Evolutionary conservation across 1,284 basidiomycete species (phyloP).

Genomic region (Inonotus hispidus): DNA sequence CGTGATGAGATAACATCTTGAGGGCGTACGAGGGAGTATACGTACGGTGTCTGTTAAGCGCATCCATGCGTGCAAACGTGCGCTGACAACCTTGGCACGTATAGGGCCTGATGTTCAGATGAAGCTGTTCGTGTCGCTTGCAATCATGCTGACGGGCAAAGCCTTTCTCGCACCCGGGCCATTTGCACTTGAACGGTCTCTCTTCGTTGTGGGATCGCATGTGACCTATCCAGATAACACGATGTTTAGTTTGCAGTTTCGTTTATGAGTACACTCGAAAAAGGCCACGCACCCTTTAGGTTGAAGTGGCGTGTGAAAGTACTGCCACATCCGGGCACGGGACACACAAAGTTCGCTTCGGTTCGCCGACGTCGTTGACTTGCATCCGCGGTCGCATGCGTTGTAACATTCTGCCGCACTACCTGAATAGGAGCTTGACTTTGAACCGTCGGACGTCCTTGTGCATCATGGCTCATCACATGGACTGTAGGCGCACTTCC

Average conservation of each 20-base stretch:
- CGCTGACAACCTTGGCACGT: slow-evolving; percentile 74
- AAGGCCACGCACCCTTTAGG: slow-evolving; percentile 56
- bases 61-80: slow-evolving; percentile 76
- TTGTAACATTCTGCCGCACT: slow-evolving; percentile 61
- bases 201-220: slow-evolving; percentile 81
- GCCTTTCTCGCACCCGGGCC: slow-evolving; percentile 79
- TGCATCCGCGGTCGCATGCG: slow-evolving; percentile 66
- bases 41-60: slow-evolving; percentile 71
- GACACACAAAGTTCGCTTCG: slow-evolving; percentile 69
- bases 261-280: background rate
- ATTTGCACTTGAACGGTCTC: slow-evolving; percentile 79
- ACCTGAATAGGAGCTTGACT: slow-evolving; percentile 25
- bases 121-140: slow-evolving; percentile 77
- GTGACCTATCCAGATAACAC: slow-evolving; percentile 45
- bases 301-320: slow-evolving; percentile 83
- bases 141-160: slow-evolving; percentile 84
- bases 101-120: slow-evolving; percentile 71
- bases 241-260: background rate
- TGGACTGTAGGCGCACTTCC: slow-evolving; percentile 16
- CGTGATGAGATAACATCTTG: background rate
- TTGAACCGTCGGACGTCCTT: slow-evolving; percentile 19
- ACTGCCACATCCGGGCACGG: slow-evolving; percentile 72
- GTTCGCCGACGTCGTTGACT: slow-evolving; percentile 67
- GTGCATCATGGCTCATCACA: slow-evolving; percentile 22
- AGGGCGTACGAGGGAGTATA: slow-evolving; percentile 21